Evolutionary conservation across 768 basidiomycete species (phyloP).

Genomic region (Pleurotus citrinopileatus): DNA sequence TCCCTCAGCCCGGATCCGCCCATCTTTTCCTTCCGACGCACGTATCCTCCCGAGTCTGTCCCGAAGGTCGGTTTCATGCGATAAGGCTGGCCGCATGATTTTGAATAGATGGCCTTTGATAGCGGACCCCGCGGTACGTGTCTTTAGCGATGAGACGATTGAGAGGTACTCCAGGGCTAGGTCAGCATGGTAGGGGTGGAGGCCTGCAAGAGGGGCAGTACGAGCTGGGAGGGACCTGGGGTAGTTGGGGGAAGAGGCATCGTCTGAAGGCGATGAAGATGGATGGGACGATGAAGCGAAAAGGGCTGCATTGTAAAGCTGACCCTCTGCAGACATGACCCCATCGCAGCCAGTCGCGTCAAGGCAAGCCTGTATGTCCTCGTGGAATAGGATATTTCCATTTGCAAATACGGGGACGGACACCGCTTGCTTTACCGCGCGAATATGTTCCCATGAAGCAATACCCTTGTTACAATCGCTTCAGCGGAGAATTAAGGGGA

Average conservation of each 20-base stretch:
- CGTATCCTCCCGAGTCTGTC: conserved; percentile 60
- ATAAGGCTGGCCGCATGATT: conserved; percentile 77
- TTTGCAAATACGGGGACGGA: conserved; percentile 95
- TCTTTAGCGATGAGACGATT: conserved; percentile 70
- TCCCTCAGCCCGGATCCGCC: conserved; percentile 19
- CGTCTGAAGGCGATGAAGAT: background rate
- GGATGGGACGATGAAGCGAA: conserved; percentile 40
- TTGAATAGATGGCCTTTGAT: conserved; percentile 95
- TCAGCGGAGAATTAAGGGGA: conserved; percentile 8
- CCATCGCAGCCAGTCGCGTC: conserved; percentile 85
- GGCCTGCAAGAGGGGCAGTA: background rate
- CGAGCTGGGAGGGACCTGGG: background rate
- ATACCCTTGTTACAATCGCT: conserved; percentile 51
- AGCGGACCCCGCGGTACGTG: conserved; percentile 67
- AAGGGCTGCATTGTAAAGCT: conserved; percentile 88
- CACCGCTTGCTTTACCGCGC: conserved; percentile 87
- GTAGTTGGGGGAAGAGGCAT: conserved; percentile 10
- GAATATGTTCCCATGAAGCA: conserved; percentile 88
- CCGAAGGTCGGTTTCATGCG: conserved; percentile 65
- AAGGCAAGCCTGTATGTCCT: conserved; percentile 81
- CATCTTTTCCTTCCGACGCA: conserved; percentile 19
- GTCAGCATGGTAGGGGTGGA: conserved; percentile 54
- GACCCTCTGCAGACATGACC: conserved; percentile 94
- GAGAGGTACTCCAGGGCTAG: conserved; percentile 86
- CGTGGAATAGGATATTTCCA: conserved; percentile 87